Conservation (phyloP, 2,329 filamentous ascomycete genomes). For the Lasiodiplodia sp. region DNA sequence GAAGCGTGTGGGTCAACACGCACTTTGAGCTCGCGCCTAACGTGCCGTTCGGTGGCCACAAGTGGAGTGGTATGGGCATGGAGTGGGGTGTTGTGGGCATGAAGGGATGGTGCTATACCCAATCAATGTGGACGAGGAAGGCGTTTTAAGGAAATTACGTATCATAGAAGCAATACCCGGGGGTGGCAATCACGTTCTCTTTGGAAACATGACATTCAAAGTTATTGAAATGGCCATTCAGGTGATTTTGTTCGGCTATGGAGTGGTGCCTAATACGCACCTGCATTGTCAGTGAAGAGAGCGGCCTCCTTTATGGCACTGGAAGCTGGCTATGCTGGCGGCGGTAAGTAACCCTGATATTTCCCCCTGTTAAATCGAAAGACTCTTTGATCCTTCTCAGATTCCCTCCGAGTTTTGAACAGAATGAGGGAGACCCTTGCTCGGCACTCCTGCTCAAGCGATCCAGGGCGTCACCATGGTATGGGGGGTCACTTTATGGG, state of each 20-base stretch:
- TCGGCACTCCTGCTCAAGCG: too few relatives aligned
- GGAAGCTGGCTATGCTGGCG: too few relatives aligned
- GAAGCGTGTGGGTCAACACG: constrained; percentile 61
- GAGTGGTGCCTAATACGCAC: too few relatives aligned
- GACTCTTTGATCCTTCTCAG: too few relatives aligned
- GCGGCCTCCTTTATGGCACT: too few relatives aligned
- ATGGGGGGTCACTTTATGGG: background rate
- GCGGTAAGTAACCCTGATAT: background rate
- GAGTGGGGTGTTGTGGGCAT: constrained; percentile 67
- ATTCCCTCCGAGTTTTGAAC: background rate
- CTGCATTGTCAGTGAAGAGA: too few relatives aligned
- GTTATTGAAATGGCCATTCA: background rate
- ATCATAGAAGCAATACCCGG: background rate
- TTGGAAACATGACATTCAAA: background rate
- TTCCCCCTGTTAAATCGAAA: too few relatives aligned
- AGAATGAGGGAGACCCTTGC: background rate
- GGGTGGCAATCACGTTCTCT: background rate
- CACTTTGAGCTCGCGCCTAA: constrained; percentile 43
- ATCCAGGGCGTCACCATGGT: too few relatives aligned
- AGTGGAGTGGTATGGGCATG: constrained; percentile 66
- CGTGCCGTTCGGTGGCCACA: constrained; percentile 68
- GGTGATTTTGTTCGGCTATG: too few relatives aligned
- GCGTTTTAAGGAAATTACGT: background rate
- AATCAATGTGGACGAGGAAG: constrained; percentile 23
- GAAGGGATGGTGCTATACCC: constrained; percentile 63